Evolutionary conservation across 2,329 filamentous ascomycete species (phyloP).

Genomic region (Neospermospora avenae): DNA sequence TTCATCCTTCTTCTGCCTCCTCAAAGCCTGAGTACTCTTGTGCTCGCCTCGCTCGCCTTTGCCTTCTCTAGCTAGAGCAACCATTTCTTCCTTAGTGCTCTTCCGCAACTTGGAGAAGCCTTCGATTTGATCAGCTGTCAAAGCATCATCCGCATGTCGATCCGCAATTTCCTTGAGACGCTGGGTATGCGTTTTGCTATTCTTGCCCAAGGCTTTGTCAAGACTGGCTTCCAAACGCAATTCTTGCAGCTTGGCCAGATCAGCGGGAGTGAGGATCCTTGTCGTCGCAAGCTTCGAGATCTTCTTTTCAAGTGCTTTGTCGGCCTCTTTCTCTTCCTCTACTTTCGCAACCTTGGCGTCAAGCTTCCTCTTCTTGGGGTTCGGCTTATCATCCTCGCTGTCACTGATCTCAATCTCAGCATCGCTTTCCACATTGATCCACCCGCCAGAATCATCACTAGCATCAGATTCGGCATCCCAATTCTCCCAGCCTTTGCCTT

Average conservation of each 20-base stretch:
- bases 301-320: slow-evolving; percentile 38
- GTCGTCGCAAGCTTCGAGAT: slow-evolving; percentile 83
- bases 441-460: slow-evolving; percentile 74
- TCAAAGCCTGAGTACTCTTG: slow-evolving; percentile 78
- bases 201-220: slow-evolving; percentile 56
- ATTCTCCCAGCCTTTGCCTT: slow-evolving; percentile 29
- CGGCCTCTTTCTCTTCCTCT: slow-evolving; percentile 44
- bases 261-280: slow-evolving; percentile 89
- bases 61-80: slow-evolving; percentile 78
- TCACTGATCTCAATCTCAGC: slow-evolving; percentile 74
- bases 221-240: slow-evolving; percentile 73
- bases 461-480: slow-evolving; percentile 44
- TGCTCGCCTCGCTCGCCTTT: slow-evolving; percentile 76
- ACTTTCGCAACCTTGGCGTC: slow-evolving; percentile 36
- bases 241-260: slow-evolving; percentile 91
- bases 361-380: slow-evolving; percentile 61
- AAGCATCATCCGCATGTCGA: slow-evolving; percentile 78
- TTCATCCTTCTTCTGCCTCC: slow-evolving; percentile 81
- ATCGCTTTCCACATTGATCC: slow-evolving; percentile 87
- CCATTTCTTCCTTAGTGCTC: slow-evolving; percentile 82
- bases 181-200: slow-evolving; percentile 36
- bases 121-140: slow-evolving; percentile 91
- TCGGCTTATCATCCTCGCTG: slow-evolving; percentile 70
- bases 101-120: slow-evolving; percentile 79
- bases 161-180: slow-evolving; percentile 41